phyloP scores from a whole-genome alignment of 148 eudicot genomes.

The Pouteria glomerata region DNA sequence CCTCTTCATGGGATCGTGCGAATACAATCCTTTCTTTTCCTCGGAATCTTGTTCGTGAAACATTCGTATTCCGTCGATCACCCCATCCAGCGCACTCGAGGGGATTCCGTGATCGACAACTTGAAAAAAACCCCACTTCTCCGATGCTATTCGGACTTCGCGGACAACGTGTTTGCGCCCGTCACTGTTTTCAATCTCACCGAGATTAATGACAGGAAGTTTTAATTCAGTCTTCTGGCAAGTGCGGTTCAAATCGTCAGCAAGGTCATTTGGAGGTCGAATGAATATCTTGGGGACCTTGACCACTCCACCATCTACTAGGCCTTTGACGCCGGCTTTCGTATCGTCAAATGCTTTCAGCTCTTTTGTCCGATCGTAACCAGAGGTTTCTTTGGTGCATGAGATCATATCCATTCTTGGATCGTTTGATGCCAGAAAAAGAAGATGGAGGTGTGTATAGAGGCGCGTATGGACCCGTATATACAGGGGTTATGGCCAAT shows the following conservation, averaged over 20 bases:
- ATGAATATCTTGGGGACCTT: constrained; percentile 33
- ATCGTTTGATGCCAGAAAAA: neutral
- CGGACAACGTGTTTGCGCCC: constrained; percentile 4
- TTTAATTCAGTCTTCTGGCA: neutral
- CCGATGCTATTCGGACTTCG: constrained; percentile 21
- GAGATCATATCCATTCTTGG: too few relatives aligned
- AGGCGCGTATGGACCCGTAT: too few relatives aligned
- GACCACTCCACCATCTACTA: constrained; percentile 17
- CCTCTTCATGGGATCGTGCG: constrained; percentile 18
- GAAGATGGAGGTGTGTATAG: neutral
- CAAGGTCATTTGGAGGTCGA: too few relatives aligned
- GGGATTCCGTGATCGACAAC: constrained; percentile 46
- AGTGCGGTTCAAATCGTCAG: too few relatives aligned
- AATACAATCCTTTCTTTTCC: constrained; percentile 31
- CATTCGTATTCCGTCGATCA: constrained; percentile 28
- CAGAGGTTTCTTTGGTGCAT: too few relatives aligned
- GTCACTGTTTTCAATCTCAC: neutral
- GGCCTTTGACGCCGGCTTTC: too few relatives aligned
- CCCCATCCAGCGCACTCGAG: constrained; percentile 18
- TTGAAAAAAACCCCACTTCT: constrained; percentile 48
- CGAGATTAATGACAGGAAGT: constrained; percentile 34
- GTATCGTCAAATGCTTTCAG: too few relatives aligned
- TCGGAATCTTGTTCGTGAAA: constrained; percentile 44
- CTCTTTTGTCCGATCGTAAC: too few relatives aligned
- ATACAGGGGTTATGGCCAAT: too few relatives aligned